Evolutionary conservation across 495 filamentous ascomycete genomes (phyloP), one percentile per base, ranked within the genome.

Genomic region (Neurospora tetrasperma): DNA sequence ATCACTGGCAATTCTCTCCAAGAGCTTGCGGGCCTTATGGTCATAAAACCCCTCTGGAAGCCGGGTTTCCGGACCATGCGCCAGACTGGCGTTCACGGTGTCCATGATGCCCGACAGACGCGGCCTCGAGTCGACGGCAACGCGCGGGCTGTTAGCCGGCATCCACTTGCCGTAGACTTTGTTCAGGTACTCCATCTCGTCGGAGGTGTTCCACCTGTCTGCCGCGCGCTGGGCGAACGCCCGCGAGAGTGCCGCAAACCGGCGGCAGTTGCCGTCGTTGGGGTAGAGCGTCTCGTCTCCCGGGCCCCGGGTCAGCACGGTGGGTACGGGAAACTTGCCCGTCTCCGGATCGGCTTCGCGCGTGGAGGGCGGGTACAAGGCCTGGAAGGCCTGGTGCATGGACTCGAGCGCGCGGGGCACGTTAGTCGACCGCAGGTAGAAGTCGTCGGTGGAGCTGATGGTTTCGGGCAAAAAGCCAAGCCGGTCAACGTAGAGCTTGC

Each of bases 21-120:
- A 87, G 69, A 94, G 90, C 3, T 83, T 85, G 6, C 87, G 81
- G 4, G 83, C 91, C 79, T 90, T 92, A 41, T 84, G 77, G 76
- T 97, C 93, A 80, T 99, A 98, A 81, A 99, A 99, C 70, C 94
- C 92, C 16, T 83, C 80, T 0, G 96, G 96, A 8, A 99, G 85
- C 62, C 84, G 85, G 0, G 93, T 97, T 16, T 86, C 85, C 0
- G 91, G 88, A 0, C 94, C 95, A 82, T 99, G 96, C 5, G 94
- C 95, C 16, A 92, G 84, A 2, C 92, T 96, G 31, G 92, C 87
- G 79, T 98, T 98, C 74, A 98, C 87, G 11, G 94, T 96, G 78
- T 99, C 96, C 90, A 94, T 94, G 72, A 99, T 92, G 40, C 96
- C 96, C 7, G 89, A 93, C 11, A 99, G 85, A 69, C 93, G 86